A percentile compares a stretch with the other conserved stretches of the same genome.
Conservation (phyloP, 164 flowering plant genomes). For the Magnolia officinalis region DNA sequence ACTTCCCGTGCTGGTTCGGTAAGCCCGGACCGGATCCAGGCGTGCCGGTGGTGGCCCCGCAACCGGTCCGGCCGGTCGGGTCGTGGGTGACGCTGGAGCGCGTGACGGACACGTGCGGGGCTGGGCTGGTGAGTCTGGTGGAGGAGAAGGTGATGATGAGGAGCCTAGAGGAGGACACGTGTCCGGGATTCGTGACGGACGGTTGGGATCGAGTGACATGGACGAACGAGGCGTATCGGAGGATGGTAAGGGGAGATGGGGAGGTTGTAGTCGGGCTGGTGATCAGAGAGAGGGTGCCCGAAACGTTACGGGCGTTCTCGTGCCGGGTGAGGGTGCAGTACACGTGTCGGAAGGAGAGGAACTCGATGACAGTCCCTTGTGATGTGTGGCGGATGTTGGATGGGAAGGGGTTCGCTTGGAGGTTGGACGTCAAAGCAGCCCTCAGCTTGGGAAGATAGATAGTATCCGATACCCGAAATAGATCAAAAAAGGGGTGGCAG, state of each 20-base stretch:
- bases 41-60: constrained; percentile 22
- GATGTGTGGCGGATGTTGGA: constrained; percentile 80
- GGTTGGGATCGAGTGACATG: constrained; percentile 51
- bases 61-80: constrained; percentile 30
- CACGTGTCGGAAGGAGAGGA: constrained; percentile 34
- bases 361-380: constrained; percentile 55
- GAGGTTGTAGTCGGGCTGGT: constrained; percentile 45
- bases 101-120: constrained; percentile 54
- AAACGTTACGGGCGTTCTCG: constrained; percentile 38
- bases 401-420: constrained; percentile 86
- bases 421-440: constrained; percentile 77
- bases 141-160: constrained; percentile 52
- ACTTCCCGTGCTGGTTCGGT: background rate
- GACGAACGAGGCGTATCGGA: constrained; percentile 58
- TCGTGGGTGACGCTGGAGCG: constrained; percentile 70
- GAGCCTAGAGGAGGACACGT: constrained; percentile 58
- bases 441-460: constrained; percentile 58
- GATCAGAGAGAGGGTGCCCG: constrained; percentile 34
- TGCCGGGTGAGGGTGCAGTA: constrained; percentile 71
- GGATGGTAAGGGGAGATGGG: constrained; percentile 34
- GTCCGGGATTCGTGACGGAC: constrained; percentile 81
- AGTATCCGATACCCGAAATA: background rate
- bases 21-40: background rate
- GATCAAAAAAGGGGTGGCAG: background rate
- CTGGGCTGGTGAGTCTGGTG: constrained; percentile 30